Percentiles rank a stretch among this genome's conserved stretches.
Conservation (phyloP, 495 filamentous ascomycete genomes). For the Neurospora sp. region DNA sequence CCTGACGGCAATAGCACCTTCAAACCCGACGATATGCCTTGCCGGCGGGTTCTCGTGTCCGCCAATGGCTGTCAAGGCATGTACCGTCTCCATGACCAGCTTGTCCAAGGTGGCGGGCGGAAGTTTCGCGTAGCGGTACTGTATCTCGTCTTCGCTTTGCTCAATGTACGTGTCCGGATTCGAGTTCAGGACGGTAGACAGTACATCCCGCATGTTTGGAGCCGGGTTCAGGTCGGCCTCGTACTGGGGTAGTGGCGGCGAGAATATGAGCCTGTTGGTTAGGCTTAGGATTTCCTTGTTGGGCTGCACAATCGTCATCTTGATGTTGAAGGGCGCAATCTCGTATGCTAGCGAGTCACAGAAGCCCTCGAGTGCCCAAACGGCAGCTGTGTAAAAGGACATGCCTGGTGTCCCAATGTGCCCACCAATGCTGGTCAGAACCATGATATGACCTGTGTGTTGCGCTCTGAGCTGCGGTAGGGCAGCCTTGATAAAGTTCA, state of each 20-base stretch:
- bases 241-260: conserved; percentile 66
- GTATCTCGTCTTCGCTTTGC: conserved; percentile 41
- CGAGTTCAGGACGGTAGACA: conserved; percentile 57
- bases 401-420: conserved; percentile 90
- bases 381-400: conserved; percentile 80
- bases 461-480: conserved; percentile 71
- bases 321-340: conserved; percentile 94
- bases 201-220: conserved; percentile 68
- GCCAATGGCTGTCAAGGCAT: conserved; percentile 81
- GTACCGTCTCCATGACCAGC: conserved; percentile 82
- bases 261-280: conserved; percentile 74
- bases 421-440: conserved; percentile 80
- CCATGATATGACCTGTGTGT: conserved; percentile 77
- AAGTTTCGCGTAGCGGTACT: conserved; percentile 62
- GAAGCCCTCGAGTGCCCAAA: conserved; percentile 96
- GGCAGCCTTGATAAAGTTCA: conserved; percentile 89
- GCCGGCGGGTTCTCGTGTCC: conserved; percentile 95
- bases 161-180: conserved; percentile 44
- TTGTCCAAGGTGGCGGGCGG: conserved; percentile 51
- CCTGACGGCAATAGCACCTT: conserved; percentile 79
- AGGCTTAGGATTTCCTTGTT: conserved; percentile 71
- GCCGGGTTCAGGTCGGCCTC: conserved; percentile 63
- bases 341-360: conserved; percentile 96
- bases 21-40: conserved; percentile 85
- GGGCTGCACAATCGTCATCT: conserved; percentile 89